Percentiles rank a stretch among this genome's conserved stretches.
These are phyloP conservation scores for Botrytis hyacinthi DNA, from an alignment of 2,329 filamentous ascomycete species.

Conservation along the genomic window DNA sequence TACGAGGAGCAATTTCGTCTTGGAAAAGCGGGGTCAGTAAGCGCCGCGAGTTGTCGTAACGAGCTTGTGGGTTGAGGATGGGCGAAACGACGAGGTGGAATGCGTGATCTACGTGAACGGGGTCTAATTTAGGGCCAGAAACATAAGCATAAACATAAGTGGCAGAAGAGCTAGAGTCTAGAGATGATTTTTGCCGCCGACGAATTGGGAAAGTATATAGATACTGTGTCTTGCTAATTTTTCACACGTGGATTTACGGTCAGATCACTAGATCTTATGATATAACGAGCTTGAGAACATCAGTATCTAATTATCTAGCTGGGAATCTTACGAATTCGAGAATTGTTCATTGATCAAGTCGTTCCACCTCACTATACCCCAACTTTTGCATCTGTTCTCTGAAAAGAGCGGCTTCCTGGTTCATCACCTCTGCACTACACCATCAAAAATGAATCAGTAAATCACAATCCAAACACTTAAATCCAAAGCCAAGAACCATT, in stretches of 20 bases:
- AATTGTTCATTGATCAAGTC: not conserved
- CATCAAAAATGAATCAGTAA: not conserved
- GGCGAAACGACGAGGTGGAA: not conserved
- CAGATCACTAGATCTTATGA: not conserved
- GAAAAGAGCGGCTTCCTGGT: constrained; percentile 61
- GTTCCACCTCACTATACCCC: not conserved
- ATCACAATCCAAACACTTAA: not conserved
- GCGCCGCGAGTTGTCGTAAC: not conserved
- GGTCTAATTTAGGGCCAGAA: no score
- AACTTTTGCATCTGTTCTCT: constrained; percentile 33
- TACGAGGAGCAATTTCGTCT: not conserved
- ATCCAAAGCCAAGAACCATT: not conserved
- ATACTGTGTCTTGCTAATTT: not conserved
- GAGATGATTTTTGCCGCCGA: not conserved
- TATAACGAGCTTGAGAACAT: not conserved
- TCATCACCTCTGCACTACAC: constrained; percentile 68
- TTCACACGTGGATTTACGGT: not conserved
- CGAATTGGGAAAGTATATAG: not conserved
- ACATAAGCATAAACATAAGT: no score
- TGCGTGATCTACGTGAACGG: not conserved
- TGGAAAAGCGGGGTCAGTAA: not conserved
- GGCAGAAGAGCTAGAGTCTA: not conserved
- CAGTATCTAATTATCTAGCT: not conserved
- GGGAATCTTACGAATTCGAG: not conserved
- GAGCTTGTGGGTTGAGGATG: not conserved